Percentiles rank a stretch among this genome's conserved stretches.
These are phyloP conservation scores for Rhizophagus sp. DNA, from an alignment of 192 early-diverging fungal species.

Conservation along the genomic window DNA sequence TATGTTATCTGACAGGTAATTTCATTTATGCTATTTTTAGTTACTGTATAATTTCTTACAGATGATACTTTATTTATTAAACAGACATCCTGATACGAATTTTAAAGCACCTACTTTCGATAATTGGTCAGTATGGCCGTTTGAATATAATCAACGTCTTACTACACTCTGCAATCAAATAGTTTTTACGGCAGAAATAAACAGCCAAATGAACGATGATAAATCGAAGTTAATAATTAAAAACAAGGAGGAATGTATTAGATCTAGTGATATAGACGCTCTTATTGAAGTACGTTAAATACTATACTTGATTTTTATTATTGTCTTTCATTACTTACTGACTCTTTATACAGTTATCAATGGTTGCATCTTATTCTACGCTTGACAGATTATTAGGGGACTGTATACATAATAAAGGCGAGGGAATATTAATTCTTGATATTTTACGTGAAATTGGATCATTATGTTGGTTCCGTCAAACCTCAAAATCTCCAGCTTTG, in stretches of 20 bases:
- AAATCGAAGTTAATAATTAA: not conserved
- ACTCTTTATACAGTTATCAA: not conserved
- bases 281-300: not conserved
- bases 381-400: not conserved
- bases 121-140: not conserved
- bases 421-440: slow-evolving; percentile 3
- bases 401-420: slow-evolving; percentile 12
- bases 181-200: not conserved
- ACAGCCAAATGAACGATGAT: not conserved
- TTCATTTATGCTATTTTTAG: not conserved
- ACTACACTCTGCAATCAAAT: slow-evolving; percentile 14
- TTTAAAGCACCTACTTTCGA: not conserved
- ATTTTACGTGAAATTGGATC: not conserved
- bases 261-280: not conserved
- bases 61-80: not conserved
- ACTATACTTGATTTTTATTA: not conserved
- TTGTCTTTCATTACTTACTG: not conserved
- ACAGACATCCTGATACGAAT: not conserved
- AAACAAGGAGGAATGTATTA: not conserved
- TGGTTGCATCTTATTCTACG: not conserved
- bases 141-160: not conserved
- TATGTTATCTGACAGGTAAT: slow-evolving; percentile 10
- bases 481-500: slow-evolving; percentile 3
- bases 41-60: not conserved
- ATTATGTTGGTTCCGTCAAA: not conserved